phyloP scores from a whole-genome alignment of 78 protist genomes.

The Protostelium mycophagum region DNA sequence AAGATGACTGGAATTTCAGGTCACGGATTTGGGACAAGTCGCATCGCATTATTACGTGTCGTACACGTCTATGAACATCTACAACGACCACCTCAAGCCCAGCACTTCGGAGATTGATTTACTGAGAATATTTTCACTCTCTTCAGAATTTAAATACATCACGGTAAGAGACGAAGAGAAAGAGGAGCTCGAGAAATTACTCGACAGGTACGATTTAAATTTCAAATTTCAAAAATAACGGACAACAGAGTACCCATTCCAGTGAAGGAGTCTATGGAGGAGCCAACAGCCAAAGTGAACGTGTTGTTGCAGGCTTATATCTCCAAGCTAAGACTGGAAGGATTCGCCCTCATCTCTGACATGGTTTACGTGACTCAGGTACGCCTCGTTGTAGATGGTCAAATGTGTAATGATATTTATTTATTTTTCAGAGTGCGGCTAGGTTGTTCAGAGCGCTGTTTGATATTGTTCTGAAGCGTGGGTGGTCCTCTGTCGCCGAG shows the following conservation, averaged over 20 bases:
- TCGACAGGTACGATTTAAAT: too few species aligned
- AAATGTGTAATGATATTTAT: constrained; percentile 2
- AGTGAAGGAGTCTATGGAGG: constrained; percentile 49
- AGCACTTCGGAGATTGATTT: constrained; percentile 68
- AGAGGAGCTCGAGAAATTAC: constrained; percentile 74
- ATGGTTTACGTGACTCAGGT: constrained; percentile 81
- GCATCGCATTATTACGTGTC: constrained; percentile 93
- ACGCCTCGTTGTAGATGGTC: too few species aligned
- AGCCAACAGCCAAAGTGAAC: constrained; percentile 71
- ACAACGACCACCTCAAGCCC: constrained; percentile 37
- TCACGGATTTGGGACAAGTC: constrained; percentile 75
- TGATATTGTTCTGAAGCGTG: constrained; percentile 79
- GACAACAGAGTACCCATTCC: constrained; percentile 91
- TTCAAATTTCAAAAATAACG: too few species aligned
- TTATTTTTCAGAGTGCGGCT: constrained; percentile 16
- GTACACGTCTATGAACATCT: constrained; percentile 68
- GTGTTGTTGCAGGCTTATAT: constrained; percentile 86
- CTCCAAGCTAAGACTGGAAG: constrained; percentile 35
- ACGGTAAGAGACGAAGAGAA: constrained; percentile 84
- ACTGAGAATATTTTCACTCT: constrained; percentile 51
- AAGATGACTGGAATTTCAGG: too few species aligned
- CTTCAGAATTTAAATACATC: constrained; percentile 86
- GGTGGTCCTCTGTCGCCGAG: constrained; percentile 60
- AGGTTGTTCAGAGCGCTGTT: constrained; percentile 93
- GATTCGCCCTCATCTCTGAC: constrained; percentile 83